Percentiles rank a stretch among this genome's conserved stretches.
Evolutionary conservation across 306 rosid species (phyloP).

Genomic region (Medicago ruthenica): DNA sequence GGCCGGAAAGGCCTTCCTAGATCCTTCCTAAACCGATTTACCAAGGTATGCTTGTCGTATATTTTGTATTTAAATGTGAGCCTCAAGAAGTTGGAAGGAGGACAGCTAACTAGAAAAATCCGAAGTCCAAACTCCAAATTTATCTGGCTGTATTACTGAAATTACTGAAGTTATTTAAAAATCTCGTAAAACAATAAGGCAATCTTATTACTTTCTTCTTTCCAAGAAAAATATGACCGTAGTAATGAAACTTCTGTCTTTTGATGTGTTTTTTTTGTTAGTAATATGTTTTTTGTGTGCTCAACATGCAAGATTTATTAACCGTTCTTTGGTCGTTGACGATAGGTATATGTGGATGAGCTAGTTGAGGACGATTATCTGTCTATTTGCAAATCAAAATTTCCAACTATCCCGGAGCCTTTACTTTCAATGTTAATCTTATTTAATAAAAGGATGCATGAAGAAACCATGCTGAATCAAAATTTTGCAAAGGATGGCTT

Average conservation of each 20-base stretch:
- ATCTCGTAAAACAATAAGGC: background rate
- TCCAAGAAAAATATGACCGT: background rate
- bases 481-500: conserved; percentile 88
- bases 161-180: background rate
- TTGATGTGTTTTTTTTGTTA: background rate
- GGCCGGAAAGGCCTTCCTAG: conserved; percentile 96
- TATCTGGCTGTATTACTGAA: background rate
- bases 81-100: conserved; percentile 2
- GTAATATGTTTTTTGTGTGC: conserved; percentile 12
- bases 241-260: background rate
- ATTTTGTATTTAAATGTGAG: conserved; percentile 7
- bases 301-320: conserved; percentile 2
- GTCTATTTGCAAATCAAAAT: conserved; percentile 80
- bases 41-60: conserved; percentile 64
- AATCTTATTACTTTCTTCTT: conserved; percentile 2
- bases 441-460: conserved; percentile 81
- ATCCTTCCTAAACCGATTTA: conserved; percentile 91
- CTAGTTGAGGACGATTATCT: conserved; percentile 77
- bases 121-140: background rate
- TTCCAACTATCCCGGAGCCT: conserved; percentile 59
- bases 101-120: conserved; percentile 1
- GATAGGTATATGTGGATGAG: conserved; percentile 93
- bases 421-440: conserved; percentile 65
- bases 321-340: conserved; percentile 37
- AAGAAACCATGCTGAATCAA: conserved; percentile 69